phyloP scores from a whole-genome alignment of 495 filamentous ascomycete species.

The Baudoinia panamericana region DNA sequence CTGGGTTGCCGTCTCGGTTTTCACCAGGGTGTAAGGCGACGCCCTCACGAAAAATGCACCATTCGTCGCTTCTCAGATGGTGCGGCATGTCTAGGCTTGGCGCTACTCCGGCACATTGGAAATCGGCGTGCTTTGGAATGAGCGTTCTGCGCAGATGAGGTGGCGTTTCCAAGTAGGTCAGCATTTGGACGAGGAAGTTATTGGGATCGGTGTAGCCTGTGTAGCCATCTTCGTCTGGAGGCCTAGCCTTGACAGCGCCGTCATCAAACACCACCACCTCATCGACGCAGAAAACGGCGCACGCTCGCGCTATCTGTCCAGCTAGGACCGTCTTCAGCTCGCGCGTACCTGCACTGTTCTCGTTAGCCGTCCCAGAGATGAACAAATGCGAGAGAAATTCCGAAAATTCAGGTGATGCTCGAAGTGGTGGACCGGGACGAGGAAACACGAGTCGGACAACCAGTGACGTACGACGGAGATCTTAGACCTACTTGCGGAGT shows the following conservation, averaged over 20 bases:
- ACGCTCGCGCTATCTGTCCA: slow-evolving; percentile 55
- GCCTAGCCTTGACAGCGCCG: slow-evolving; percentile 23
- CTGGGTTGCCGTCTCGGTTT: not conserved
- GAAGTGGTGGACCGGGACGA: not conserved
- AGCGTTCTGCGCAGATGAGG: slow-evolving; percentile 56
- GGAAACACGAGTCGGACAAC: slow-evolving; percentile 2
- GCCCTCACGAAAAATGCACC: slow-evolving; percentile 60
- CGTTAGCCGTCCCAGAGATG: not conserved
- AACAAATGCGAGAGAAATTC: not conserved
- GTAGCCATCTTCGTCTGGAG: slow-evolving; percentile 38
- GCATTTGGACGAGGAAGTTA: slow-evolving; percentile 57
- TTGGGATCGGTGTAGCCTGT: slow-evolving; percentile 52
- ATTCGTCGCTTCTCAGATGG: slow-evolving; percentile 51
- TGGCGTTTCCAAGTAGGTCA: slow-evolving; percentile 63
- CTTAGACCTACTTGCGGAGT: slow-evolving; percentile 40
- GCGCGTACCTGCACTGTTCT: slow-evolving; percentile 39
- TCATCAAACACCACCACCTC: slow-evolving; percentile 67
- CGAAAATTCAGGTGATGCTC: not conserved
- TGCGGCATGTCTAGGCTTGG: slow-evolving; percentile 66
- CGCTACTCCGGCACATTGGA: slow-evolving; percentile 48
- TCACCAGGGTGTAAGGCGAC: slow-evolving; percentile 35
- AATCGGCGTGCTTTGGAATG: slow-evolving; percentile 59
- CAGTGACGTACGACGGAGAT: not conserved
- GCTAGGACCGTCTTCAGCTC: slow-evolving; percentile 53
- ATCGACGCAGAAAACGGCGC: slow-evolving; percentile 64